Conservation (phyloP, 345 rosid genomes). For the Schrenkiella parvula region DNA sequence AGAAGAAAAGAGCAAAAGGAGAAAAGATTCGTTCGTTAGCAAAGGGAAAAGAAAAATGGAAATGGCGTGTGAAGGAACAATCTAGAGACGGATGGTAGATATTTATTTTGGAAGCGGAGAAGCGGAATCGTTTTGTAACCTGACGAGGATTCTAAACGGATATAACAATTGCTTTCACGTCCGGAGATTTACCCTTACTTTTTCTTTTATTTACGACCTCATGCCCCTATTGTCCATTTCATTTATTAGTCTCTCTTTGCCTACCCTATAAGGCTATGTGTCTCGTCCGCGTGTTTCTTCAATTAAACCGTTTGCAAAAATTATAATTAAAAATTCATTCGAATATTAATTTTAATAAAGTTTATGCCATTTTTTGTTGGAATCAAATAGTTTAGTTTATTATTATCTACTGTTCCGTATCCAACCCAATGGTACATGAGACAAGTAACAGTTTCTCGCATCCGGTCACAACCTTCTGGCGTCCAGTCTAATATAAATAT, state of each 20-base stretch:
- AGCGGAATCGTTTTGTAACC: slow-evolving; percentile 44
- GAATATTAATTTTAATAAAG: neutral
- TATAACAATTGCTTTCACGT: slow-evolving; percentile 3
- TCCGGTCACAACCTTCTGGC: neutral
- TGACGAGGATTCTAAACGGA: slow-evolving; percentile 31
- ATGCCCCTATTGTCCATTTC: slow-evolving; percentile 22
- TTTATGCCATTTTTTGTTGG: neutral
- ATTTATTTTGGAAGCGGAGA: slow-evolving; percentile 57
- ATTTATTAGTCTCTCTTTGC: neutral
- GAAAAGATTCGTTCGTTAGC: neutral
- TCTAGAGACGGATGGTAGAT: neutral
- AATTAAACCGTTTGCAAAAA: neutral
- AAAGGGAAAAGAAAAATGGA: slow-evolving; percentile 7
- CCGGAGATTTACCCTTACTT: slow-evolving; percentile 19
- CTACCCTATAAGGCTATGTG: slow-evolving; percentile 4
- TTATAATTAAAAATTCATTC: neutral
- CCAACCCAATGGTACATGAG: neutral
- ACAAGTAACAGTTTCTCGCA: neutral
- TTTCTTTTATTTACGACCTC: slow-evolving; percentile 26
- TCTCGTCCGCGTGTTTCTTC: slow-evolving; percentile 8
- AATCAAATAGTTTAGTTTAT: neutral
- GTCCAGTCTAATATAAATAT: neutral
- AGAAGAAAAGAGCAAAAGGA: slow-evolving; percentile 18
- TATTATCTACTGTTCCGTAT: neutral
- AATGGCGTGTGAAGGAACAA: neutral